Evolutionary conservation across 2,329 filamentous ascomycete species (phyloP).

Genomic region (Claviceps sp.): DNA sequence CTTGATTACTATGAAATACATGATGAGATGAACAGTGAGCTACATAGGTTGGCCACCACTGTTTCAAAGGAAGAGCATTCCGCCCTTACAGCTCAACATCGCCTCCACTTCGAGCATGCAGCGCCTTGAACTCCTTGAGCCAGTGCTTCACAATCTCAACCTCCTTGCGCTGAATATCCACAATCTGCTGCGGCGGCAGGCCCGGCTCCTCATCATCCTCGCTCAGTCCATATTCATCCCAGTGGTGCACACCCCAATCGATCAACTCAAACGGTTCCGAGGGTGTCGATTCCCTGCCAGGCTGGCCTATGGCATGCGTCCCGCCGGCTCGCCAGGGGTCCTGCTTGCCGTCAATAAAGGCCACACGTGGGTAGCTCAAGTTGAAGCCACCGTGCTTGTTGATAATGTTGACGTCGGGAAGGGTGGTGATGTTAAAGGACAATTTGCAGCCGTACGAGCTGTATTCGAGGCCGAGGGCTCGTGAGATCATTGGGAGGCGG

Average conservation of each 20-base stretch:
- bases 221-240: conserved; percentile 56
- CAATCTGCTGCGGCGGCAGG: conserved; percentile 46
- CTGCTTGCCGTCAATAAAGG: conserved; percentile 60
- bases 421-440: conserved; percentile 55
- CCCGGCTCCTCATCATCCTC: conserved; percentile 38
- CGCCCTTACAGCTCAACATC: not conserved
- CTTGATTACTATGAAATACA: no score
- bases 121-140: conserved; percentile 40
- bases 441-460: conserved; percentile 47
- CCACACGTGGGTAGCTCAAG: conserved; percentile 62
- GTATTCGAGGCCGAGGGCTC: conserved; percentile 52
- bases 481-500: conserved; percentile 57
- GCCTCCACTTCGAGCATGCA: not conserved
- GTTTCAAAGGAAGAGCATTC: not conserved
- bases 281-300: conserved; percentile 42
- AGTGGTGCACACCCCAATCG: conserved; percentile 64
- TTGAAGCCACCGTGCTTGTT: conserved; percentile 66
- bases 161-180: conserved; percentile 43
- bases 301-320: conserved; percentile 51
- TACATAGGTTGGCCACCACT: no score
- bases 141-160: conserved; percentile 52
- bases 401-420: conserved; percentile 50
- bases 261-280: conserved; percentile 64
- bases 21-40: no score
- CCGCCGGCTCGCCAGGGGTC: conserved; percentile 72